Percentiles rank a stretch among this genome's conserved stretches.
These are phyloP conservation scores for Hordeum marinum DNA, from an alignment of 176 grass and related monocot genomes.

Conservation along the genomic window DNA sequence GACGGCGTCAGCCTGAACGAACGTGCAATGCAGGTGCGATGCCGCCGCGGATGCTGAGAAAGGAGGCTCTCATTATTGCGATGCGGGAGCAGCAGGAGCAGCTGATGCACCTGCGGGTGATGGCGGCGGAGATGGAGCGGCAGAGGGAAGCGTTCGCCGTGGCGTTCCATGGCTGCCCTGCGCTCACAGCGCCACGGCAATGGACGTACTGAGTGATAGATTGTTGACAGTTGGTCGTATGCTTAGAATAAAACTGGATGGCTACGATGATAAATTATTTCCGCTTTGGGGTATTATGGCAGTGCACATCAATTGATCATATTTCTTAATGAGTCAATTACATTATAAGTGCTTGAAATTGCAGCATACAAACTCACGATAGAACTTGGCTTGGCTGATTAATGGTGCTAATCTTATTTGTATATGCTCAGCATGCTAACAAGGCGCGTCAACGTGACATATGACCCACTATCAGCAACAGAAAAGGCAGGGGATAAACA, in stretches of 20 bases:
- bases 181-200: neutral
- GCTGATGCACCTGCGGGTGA: neutral
- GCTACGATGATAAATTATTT: neutral
- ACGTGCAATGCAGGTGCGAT: neutral
- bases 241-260: neutral
- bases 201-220: neutral
- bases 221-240: neutral
- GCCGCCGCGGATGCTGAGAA: constrained; percentile 2
- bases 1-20: neutral
- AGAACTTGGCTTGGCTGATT: too few species aligned
- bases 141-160: neutral
- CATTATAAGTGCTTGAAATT: too few species aligned
- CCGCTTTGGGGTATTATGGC: neutral
- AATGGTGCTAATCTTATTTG: too few species aligned
- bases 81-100: neutral
- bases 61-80: neutral
- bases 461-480: too few species aligned
- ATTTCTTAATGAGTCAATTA: too few species aligned
- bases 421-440: too few species aligned
- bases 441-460: too few species aligned
- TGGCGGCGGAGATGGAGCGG: neutral
- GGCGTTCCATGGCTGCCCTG: neutral
- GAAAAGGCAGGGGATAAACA: too few species aligned
- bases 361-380: too few species aligned
- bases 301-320: neutral